These are phyloP conservation scores for Neoscytalidium dimidiatum DNA, from an alignment of 2,329 filamentous ascomycete genomes.

Conservation along the genomic window DNA sequence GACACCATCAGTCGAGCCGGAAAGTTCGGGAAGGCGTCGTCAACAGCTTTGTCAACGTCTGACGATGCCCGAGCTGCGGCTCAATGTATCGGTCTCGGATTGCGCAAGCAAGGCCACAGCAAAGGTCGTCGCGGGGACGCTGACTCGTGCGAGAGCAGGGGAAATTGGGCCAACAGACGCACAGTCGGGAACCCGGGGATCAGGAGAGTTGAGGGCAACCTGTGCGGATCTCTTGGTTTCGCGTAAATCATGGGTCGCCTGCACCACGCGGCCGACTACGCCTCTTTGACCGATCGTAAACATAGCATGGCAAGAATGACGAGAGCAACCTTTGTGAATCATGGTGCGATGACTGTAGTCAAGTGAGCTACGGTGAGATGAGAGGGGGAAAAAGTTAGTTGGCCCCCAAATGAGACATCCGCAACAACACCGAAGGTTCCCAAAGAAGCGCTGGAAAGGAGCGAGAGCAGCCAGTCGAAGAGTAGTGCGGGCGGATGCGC, in stretches of 20 bases:
- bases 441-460: neutral
- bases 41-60: neutral
- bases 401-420: neutral
- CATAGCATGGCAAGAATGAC: neutral
- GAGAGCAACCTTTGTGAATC: neutral
- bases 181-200: neutral
- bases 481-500: neutral
- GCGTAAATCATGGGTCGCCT: slow-evolving; percentile 10
- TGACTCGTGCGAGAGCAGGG: neutral
- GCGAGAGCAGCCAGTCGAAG: neutral
- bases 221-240: neutral
- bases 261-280: neutral
- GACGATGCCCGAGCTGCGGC: neutral
- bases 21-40: neutral
- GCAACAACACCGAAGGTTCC: neutral
- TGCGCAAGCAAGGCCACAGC: slow-evolving; percentile 7
- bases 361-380: neutral
- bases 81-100: neutral
- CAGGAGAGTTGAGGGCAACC: slow-evolving; percentile 1
- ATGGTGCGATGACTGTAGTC: neutral
- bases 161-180: slow-evolving; percentile 3
- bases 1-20: neutral
- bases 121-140: neutral
- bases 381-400: neutral
- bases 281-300: neutral